These are phyloP conservation scores for Colletotrichum sp. DNA, from an alignment of 2,329 filamentous ascomycete genomes.

Conservation along the genomic window DNA sequence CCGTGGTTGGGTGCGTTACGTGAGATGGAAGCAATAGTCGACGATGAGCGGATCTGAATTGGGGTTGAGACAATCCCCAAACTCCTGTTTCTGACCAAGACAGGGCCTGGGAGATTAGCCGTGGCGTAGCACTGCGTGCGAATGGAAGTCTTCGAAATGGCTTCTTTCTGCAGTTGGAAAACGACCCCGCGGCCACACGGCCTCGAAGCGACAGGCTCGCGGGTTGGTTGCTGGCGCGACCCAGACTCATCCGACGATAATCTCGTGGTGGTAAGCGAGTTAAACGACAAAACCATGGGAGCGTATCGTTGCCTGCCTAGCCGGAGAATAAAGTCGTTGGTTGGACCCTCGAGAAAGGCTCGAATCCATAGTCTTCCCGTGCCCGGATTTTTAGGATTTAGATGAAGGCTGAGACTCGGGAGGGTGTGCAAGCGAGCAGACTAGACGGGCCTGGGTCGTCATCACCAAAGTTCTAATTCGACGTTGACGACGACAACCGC, in stretches of 20 bases:
- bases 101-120: not conserved
- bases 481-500: not conserved
- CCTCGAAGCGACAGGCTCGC: not conserved
- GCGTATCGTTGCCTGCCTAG: not conserved
- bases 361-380: not conserved
- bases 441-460: not conserved
- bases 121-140: not conserved
- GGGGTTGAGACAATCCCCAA: not conserved
- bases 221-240: not conserved
- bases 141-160: slow-evolving; percentile 14
- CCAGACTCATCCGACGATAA: not conserved
- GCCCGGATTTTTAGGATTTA: not conserved
- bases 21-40: not conserved
- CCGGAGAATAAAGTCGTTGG: not conserved
- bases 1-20: slow-evolving; percentile 8
- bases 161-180: not conserved
- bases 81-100: not conserved
- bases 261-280: not conserved
- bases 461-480: not conserved
- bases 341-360: not conserved
- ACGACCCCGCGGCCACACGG: not conserved
- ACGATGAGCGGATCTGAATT: not conserved
- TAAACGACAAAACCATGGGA: not conserved
- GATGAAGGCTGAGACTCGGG: not conserved
- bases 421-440: not conserved